Evolutionary conservation across 192 early-diverging fungal genomes (phyloP), one percentile per base, ranked within the genome.

Genomic region (Backusella liffmaniae): DNA sequence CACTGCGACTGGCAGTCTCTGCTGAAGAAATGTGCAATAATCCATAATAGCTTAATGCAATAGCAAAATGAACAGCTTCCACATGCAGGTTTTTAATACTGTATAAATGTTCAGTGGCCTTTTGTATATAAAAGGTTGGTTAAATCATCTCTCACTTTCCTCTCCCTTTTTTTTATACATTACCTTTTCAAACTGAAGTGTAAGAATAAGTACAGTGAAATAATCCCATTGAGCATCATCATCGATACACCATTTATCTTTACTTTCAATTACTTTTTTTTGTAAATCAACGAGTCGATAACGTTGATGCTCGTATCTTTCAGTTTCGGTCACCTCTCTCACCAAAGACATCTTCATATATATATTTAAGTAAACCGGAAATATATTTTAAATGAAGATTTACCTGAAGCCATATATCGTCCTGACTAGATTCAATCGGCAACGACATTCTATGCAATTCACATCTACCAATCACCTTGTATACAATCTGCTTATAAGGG

Each of bases 1-100:
- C 80, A 18, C 72, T 77, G 41, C 78, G 77, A 15, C 86, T 74
- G 18, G 83, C 79, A 34, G 85, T 80, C 6, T 89, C 84, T 46
- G 77, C 82, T 4, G 88, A 74, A 3, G 95, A 91, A 34, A 95
- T 86, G 18, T 89, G 85, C 15, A 99, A 83, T 65, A 94, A 78
- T 12, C 97, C 94, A 74, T 91, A 90, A 81, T 93, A 90, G 2
- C 89, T 92, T 79, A 97, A 81, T 1, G 91, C 87, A 49, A 97
- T 89, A 16, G 93, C 95, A 84, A 98, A 92, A 78, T 99, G 97
- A 10, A 99, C 90, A 15, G 95, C 95, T 72, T 99, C 97, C 8
- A 94, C 79, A 15, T 85, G 83, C 78, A 85, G 92, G 6, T 76
- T 81, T 21, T 89, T 90, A 26, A 85, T 77, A 68, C 88, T 88